Percentiles rank a stretch among this genome's conserved stretches.
Conservation (phyloP, 352 stramenopile genomes). For the Thraustochytrium sp. region DNA sequence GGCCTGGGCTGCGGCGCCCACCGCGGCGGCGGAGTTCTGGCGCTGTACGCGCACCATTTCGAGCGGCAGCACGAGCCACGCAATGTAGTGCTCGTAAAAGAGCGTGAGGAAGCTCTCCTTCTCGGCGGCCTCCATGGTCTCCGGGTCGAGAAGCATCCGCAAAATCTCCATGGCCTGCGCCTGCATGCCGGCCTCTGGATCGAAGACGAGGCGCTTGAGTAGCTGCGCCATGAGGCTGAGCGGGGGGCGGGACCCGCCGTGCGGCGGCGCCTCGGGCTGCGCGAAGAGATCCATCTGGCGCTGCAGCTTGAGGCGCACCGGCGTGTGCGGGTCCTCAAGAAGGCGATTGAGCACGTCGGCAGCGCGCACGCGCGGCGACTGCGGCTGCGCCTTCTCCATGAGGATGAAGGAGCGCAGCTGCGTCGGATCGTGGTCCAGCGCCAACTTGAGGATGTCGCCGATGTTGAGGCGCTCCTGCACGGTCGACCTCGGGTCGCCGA, state of each 20-base stretch:
- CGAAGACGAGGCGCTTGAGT: slow-evolving; percentile 13
- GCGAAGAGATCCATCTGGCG: slow-evolving; percentile 21
- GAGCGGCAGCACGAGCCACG: slow-evolving; percentile 68
- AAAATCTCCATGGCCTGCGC: slow-evolving; percentile 48
- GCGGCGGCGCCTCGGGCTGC: neutral
- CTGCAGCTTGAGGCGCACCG: neutral
- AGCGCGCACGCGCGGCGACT: neutral
- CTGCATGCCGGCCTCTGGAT: slow-evolving; percentile 30
- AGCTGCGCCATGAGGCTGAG: slow-evolving; percentile 38
- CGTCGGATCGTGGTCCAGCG: slow-evolving; percentile 10
- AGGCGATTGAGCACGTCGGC: neutral
- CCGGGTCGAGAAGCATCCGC: slow-evolving; percentile 51
- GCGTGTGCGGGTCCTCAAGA: neutral
- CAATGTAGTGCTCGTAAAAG: slow-evolving; percentile 73
- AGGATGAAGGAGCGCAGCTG: slow-evolving; percentile 37
- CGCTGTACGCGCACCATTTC: slow-evolving; percentile 49
- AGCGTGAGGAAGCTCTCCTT: slow-evolving; percentile 64
- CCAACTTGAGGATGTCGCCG: slow-evolving; percentile 36
- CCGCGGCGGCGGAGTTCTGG: too few relatives aligned
- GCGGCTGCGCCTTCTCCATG: neutral
- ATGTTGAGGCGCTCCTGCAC: slow-evolving; percentile 21
- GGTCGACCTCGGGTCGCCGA: slow-evolving; percentile 42
- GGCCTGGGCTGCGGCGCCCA: too few relatives aligned
- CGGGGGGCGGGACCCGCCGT: neutral
- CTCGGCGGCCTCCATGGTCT: slow-evolving; percentile 56